Conservation (phyloP, 2,329 filamentous ascomycete species). For the Epichloe gansuensis region DNA sequence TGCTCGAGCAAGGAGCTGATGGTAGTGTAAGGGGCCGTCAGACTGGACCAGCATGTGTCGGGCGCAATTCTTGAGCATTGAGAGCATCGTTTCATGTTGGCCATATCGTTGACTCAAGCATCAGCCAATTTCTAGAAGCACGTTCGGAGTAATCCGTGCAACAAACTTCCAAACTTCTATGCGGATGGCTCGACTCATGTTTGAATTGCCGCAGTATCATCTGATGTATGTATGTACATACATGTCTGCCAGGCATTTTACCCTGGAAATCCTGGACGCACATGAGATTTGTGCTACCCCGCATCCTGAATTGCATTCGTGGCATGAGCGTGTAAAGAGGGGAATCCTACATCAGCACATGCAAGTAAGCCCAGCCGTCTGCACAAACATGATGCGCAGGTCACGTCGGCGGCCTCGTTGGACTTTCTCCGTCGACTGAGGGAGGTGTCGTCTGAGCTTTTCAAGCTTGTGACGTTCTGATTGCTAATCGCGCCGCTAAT, state of each 20-base stretch:
- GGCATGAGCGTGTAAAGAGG: slow-evolving; percentile 6
- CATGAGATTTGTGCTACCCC: slow-evolving; percentile 5
- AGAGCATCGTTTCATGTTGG: too few relatives aligned
- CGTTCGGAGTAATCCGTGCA: too few relatives aligned
- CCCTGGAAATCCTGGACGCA: neutral
- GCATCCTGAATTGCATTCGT: slow-evolving; percentile 3
- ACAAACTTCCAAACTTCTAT: too few relatives aligned
- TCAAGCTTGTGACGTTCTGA: neutral
- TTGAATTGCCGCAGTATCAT: too few relatives aligned
- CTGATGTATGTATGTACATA: too few relatives aligned
- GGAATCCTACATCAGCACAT: slow-evolving; percentile 2
- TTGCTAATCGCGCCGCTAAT: neutral
- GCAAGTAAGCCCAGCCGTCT: neutral
- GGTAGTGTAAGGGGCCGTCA: too few relatives aligned
- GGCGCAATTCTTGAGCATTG: too few relatives aligned
- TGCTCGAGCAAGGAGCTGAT: too few relatives aligned
- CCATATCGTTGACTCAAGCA: too few relatives aligned
- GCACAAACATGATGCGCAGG: neutral
- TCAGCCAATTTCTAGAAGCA: too few relatives aligned
- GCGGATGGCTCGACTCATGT: too few relatives aligned
- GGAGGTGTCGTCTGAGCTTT: neutral
- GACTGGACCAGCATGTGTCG: too few relatives aligned
- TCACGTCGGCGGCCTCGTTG: neutral
- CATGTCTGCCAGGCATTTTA: neutral
- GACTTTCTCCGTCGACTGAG: neutral